phyloP scores from a whole-genome alignment of 2,329 filamentous ascomycete genomes.

The Coleophoma eucalyptorum region DNA sequence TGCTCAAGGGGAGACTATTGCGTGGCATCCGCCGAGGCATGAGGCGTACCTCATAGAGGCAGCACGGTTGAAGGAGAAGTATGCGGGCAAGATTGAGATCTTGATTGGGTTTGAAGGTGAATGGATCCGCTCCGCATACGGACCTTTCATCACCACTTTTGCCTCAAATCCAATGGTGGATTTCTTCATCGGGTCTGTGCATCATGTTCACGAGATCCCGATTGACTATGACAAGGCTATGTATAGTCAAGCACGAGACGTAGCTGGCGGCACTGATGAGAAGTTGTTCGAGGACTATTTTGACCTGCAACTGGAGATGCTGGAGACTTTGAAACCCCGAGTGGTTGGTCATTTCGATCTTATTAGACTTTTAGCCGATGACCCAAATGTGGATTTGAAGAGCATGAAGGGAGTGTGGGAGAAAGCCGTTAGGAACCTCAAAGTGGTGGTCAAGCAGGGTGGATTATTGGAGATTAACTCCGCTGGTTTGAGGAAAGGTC shows the following conservation, averaged over 20 bases:
- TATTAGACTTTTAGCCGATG: slow-evolving; percentile 72
- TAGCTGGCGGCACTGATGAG: slow-evolving; percentile 59
- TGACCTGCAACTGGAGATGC: slow-evolving; percentile 81
- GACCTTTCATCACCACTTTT: slow-evolving; percentile 52
- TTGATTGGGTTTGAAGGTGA: slow-evolving; percentile 91
- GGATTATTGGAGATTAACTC: slow-evolving; percentile 90
- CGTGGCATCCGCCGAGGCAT: slow-evolving; percentile 50
- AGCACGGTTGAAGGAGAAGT: slow-evolving; percentile 63
- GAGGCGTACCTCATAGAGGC: slow-evolving; percentile 75
- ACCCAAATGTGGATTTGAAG: slow-evolving; percentile 59
- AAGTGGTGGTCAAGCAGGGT: slow-evolving; percentile 66
- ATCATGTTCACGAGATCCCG: slow-evolving; percentile 81
- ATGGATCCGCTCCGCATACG: slow-evolving; percentile 73
- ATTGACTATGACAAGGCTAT: slow-evolving; percentile 77
- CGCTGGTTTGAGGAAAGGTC: slow-evolving; percentile 80
- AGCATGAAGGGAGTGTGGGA: slow-evolving; percentile 66
- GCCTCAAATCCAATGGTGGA: slow-evolving; percentile 65
- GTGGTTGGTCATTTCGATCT: slow-evolving; percentile 95
- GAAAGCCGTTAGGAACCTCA: slow-evolving; percentile 69
- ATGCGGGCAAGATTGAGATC: slow-evolving; percentile 68
- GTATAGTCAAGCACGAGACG: slow-evolving; percentile 46
- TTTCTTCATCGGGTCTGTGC: slow-evolving; percentile 89
- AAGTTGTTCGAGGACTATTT: slow-evolving; percentile 81
- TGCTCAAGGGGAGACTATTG: slow-evolving; percentile 41
- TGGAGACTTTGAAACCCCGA: slow-evolving; percentile 64